Conservation (phyloP, 164 flowering plant species). For the Berberis vulgaris region DNA sequence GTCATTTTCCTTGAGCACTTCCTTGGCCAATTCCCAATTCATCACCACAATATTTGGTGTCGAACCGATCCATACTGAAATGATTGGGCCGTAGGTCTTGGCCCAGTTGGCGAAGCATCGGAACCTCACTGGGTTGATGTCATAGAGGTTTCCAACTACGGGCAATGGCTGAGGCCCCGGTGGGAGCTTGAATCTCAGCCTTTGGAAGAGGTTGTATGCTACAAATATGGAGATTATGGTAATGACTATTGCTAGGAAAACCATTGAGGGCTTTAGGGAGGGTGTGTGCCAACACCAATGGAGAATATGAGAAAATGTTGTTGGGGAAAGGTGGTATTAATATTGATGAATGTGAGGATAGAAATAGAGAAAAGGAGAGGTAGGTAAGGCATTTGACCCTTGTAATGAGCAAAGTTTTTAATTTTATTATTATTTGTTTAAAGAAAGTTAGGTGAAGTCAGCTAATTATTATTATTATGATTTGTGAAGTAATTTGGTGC, state of each 20-base stretch:
- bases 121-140: conserved; percentile 41
- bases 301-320: too few species aligned
- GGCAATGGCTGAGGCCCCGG: conserved; percentile 50
- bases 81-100: conserved; percentile 36
- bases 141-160: conserved; percentile 45
- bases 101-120: conserved; percentile 49
- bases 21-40: conserved; percentile 31
- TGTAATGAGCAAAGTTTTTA: too few species aligned
- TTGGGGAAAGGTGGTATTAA: too few species aligned
- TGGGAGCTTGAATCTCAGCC: conserved; percentile 33
- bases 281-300: too few species aligned
- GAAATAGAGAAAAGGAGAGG: too few species aligned
- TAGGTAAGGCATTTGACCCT: too few species aligned
- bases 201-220: conserved; percentile 17
- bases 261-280: too few species aligned
- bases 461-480: too few species aligned
- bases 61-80: conserved; percentile 45
- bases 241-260: background rate
- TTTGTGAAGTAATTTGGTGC: too few species aligned
- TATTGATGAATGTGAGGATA: too few species aligned
- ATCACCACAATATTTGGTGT: conserved; percentile 33
- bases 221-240: conserved; percentile 5
- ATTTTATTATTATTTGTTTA: too few species aligned
- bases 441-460: too few species aligned
- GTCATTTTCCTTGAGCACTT: conserved; percentile 55